Conservation (phyloP, 345 rosid species). For the Bretschneidera sinensis region DNA sequence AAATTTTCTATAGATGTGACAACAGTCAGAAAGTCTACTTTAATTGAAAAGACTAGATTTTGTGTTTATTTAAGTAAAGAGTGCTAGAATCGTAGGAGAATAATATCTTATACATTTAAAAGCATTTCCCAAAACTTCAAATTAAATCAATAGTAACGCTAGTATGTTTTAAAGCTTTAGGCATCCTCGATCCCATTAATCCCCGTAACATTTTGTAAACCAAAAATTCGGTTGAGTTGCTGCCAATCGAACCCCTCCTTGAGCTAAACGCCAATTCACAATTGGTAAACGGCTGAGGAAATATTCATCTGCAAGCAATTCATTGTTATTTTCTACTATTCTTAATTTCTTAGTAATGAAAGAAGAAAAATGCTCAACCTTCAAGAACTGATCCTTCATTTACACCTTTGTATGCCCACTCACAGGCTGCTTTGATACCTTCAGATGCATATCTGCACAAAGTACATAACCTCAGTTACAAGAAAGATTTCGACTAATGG, state of each 20-base stretch:
- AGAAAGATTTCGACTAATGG: neutral
- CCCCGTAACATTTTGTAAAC: too few relatives aligned
- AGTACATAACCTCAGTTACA: conserved; percentile 1
- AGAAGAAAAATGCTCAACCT: conserved; percentile 36
- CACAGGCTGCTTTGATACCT: conserved; percentile 76
- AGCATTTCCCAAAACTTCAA: too few relatives aligned
- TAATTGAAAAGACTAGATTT: too few relatives aligned
- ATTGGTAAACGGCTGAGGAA: conserved; percentile 67
- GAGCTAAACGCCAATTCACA: conserved; percentile 62
- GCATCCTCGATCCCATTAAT: too few relatives aligned
- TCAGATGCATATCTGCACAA: conserved; percentile 72
- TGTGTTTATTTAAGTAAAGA: too few relatives aligned
- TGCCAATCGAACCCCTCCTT: conserved; percentile 80
- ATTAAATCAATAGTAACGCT: too few relatives aligned
- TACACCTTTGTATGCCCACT: conserved; percentile 85
- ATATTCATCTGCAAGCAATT: conserved; percentile 52
- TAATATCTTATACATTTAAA: too few relatives aligned
- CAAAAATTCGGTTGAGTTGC: conserved; percentile 73
- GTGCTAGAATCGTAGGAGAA: too few relatives aligned
- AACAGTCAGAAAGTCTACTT: too few relatives aligned
- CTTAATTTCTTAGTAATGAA: neutral
- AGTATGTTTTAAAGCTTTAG: too few relatives aligned
- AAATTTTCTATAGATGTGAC: too few relatives aligned
- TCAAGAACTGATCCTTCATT: conserved; percentile 47
- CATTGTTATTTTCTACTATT: conserved; percentile 13